Evolutionary conservation across 2,329 filamentous ascomycete genomes (phyloP).

Genomic region (Scytalidium sp.): DNA sequence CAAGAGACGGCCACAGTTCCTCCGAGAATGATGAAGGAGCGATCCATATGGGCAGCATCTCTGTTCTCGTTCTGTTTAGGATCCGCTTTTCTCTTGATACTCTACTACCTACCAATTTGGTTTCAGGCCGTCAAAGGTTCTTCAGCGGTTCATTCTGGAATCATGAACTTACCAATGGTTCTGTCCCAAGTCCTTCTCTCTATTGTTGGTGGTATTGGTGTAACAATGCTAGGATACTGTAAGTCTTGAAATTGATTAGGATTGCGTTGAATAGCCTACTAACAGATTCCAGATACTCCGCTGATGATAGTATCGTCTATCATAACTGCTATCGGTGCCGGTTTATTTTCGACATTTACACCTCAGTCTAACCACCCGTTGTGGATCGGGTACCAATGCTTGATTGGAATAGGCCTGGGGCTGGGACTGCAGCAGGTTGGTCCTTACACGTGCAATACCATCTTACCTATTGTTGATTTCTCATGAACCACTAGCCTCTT

Average conservation of each 20-base stretch:
- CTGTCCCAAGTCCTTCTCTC: constrained; percentile 27
- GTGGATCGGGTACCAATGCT: constrained; percentile 10
- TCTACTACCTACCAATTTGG: constrained; percentile 43
- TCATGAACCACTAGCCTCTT: constrained; percentile 13
- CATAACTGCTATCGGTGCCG: constrained; percentile 32
- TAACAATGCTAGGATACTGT: constrained; percentile 25
- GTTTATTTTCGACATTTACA: constrained; percentile 31
- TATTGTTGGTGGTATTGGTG: constrained; percentile 27
- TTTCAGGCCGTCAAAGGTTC: constrained; percentile 43
- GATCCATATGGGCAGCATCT: constrained; percentile 30
- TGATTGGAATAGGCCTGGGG: too few relatives aligned
- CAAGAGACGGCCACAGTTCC: constrained; percentile 38
- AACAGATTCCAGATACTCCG: too few relatives aligned
- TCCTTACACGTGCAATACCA: constrained; percentile 12
- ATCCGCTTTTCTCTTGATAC: constrained; percentile 39
- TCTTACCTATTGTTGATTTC: too few relatives aligned
- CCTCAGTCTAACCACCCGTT: constrained; percentile 16
- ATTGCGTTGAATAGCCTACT: too few relatives aligned
- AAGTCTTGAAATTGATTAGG: too few relatives aligned
- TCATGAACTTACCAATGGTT: constrained; percentile 32
- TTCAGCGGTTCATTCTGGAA: constrained; percentile 31
- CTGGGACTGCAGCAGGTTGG: too few relatives aligned
- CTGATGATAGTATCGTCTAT: constrained; percentile 9
- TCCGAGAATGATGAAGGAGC: constrained; percentile 33
- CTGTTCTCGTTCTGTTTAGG: constrained; percentile 29